Conservation (phyloP, 805 yeast species). For the Schwanniomyces sp. region DNA sequence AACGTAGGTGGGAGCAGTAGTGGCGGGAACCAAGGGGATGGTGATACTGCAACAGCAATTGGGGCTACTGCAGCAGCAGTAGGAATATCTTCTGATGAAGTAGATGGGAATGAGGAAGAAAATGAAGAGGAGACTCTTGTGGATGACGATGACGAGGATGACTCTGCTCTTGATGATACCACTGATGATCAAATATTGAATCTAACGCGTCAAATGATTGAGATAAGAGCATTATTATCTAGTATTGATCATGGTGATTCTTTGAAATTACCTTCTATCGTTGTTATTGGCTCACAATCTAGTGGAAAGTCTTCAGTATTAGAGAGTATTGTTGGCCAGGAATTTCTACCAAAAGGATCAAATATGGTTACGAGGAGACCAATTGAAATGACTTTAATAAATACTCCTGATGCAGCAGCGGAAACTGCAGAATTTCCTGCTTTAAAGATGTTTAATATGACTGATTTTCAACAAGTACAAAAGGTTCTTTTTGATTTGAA, state of each 20-base stretch:
- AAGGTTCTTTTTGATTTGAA: constrained; percentile 83
- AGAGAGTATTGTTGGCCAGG: constrained; percentile 97
- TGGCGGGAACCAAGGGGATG: constrained; percentile 27
- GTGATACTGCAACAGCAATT: constrained; percentile 38
- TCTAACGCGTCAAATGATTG: constrained; percentile 94
- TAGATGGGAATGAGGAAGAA: constrained; percentile 42
- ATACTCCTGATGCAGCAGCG: constrained; percentile 76
- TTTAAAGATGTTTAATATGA: constrained; percentile 73
- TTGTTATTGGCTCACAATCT: constrained; percentile 95
- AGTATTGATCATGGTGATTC: constrained; percentile 75
- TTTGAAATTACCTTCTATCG: constrained; percentile 87
- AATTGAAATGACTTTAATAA: constrained; percentile 87
- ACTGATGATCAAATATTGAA: constrained; percentile 82
- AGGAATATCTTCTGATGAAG: constrained; percentile 37
- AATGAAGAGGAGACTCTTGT: constrained; percentile 52
- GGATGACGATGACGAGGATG: constrained; percentile 39
- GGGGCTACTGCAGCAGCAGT: constrained; percentile 61
- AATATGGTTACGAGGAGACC: constrained; percentile 99
- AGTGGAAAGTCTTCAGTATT: constrained; percentile 96
- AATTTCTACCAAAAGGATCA: constrained; percentile 93
- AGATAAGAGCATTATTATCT: constrained; percentile 77
- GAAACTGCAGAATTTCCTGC: constrained; percentile 95
- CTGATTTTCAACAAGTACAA: constrained; percentile 88
- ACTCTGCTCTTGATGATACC: constrained; percentile 47
- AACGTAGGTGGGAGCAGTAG: constrained; percentile 21